A percentile compares a stretch with the other conserved stretches of the same genome.
Evolutionary conservation across 495 filamentous ascomycete species (phyloP).

Genomic region (Pseudotulostoma volvatum): DNA sequence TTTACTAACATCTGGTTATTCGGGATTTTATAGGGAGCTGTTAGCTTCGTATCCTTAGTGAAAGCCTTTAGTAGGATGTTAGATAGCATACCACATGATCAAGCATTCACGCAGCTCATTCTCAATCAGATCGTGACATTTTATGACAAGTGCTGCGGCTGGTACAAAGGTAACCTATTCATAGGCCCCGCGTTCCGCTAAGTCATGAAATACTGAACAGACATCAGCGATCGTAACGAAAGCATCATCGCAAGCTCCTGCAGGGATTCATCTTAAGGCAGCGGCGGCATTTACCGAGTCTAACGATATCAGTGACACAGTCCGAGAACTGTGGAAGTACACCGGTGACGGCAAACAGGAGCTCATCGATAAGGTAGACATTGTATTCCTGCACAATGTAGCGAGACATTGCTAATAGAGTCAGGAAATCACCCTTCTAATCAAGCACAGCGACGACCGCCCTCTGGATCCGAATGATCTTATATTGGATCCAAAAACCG

Average conservation of each 20-base stretch:
- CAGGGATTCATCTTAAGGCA: constrained; percentile 42
- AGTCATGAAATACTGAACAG: not conserved
- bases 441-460: constrained; percentile 44
- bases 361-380: constrained; percentile 24
- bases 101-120: constrained; percentile 81
- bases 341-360: constrained; percentile 16
- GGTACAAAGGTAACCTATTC: constrained; percentile 62
- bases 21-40: constrained; percentile 40
- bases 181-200: too few relatives aligned
- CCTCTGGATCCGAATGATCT: constrained; percentile 61
- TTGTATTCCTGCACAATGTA: not conserved
- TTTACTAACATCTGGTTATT: not conserved
- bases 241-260: constrained; percentile 20
- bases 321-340: constrained; percentile 44
- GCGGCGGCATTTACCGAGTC: constrained; percentile 55
- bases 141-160: constrained; percentile 77
- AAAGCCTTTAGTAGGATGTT: constrained; percentile 88
- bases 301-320: constrained; percentile 48
- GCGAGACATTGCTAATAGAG: constrained; percentile 2
- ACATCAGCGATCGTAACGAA: constrained; percentile 30
- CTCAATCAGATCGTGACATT: constrained; percentile 81
- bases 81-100: constrained; percentile 87
- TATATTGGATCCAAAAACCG: constrained; percentile 74
- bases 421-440: constrained; percentile 50
- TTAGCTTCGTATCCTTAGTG: constrained; percentile 72